These are phyloP conservation scores for Carex myosuroides DNA, from an alignment of 176 grass and related monocot species.

Conservation along the genomic window DNA sequence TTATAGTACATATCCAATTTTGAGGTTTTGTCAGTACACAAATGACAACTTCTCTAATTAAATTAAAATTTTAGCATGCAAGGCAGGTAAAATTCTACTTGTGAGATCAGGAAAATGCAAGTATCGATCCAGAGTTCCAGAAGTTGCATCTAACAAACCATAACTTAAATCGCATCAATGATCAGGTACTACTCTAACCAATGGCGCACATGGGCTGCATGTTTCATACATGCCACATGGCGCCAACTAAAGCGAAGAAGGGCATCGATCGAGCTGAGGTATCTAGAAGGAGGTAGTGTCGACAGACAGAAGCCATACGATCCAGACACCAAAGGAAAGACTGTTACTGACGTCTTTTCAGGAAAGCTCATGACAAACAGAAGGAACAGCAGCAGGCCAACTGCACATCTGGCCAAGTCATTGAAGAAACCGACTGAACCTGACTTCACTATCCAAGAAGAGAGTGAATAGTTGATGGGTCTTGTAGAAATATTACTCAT, in stretches of 20 bases:
- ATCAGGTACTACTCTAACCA: conserved; percentile 88
- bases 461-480: conserved; percentile 7
- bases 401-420: conserved; percentile 19
- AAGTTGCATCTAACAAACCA: not conserved
- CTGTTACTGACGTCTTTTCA: not conserved
- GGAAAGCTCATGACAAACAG: not conserved
- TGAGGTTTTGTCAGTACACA: not conserved
- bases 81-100: not conserved
- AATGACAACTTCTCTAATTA: not conserved
- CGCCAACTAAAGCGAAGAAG: conserved; percentile 46
- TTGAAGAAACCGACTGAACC: conserved; percentile 74
- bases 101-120: not conserved
- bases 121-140: not conserved
- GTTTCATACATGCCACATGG: conserved; percentile 97
- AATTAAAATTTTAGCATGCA: not conserved
- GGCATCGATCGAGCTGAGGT: conserved; percentile 55
- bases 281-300: conserved; percentile 9
- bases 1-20: not conserved
- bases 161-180: not conserved
- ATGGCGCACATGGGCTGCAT: conserved; percentile 87
- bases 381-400: conserved; percentile 23
- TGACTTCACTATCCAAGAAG: conserved; percentile 60
- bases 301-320: not conserved
- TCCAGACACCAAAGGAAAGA: not conserved
- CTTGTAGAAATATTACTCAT: not conserved